Percentiles rank a stretch among this genome's conserved stretches.
These are phyloP conservation scores for Coemansia sp. DNA, from an alignment of 192 early-diverging fungal species.

Conservation along the genomic window DNA sequence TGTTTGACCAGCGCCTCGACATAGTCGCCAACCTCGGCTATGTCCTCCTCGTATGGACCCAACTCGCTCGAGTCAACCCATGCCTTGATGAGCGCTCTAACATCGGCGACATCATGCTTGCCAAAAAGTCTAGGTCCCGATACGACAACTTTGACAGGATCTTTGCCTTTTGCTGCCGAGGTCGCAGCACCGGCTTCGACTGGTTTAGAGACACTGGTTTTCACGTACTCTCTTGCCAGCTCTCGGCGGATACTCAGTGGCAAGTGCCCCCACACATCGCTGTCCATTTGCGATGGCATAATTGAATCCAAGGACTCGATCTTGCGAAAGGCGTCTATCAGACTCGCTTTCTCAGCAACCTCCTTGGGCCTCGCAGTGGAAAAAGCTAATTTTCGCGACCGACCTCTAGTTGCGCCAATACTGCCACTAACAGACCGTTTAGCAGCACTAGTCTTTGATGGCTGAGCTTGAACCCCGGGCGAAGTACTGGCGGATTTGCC, in stretches of 20 bases:
- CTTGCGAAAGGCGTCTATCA: constrained; percentile 40
- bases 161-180: background rate
- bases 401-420: constrained; percentile 14
- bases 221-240: constrained; percentile 36
- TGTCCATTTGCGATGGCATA: constrained; percentile 53
- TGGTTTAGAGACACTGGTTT: constrained; percentile 1
- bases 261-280: constrained; percentile 31
- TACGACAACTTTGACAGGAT: background rate
- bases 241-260: constrained; percentile 42
- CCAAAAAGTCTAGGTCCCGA: constrained; percentile 28
- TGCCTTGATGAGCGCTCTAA: constrained; percentile 21
- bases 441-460: background rate
- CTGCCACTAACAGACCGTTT: background rate
- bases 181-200: background rate
- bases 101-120: constrained; percentile 14
- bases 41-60: constrained; percentile 33
- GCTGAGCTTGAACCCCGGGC: background rate
- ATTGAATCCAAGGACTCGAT: constrained; percentile 31
- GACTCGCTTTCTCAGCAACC: background rate
- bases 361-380: background rate
- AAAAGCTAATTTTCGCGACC: constrained; percentile 34
- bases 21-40: constrained; percentile 36
- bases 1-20: constrained; percentile 29
- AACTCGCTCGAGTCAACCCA: constrained; percentile 24
- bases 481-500: background rate